Conservation (phyloP, 352 stramenopile species). For the Phytophthora hybrid region DNA sequence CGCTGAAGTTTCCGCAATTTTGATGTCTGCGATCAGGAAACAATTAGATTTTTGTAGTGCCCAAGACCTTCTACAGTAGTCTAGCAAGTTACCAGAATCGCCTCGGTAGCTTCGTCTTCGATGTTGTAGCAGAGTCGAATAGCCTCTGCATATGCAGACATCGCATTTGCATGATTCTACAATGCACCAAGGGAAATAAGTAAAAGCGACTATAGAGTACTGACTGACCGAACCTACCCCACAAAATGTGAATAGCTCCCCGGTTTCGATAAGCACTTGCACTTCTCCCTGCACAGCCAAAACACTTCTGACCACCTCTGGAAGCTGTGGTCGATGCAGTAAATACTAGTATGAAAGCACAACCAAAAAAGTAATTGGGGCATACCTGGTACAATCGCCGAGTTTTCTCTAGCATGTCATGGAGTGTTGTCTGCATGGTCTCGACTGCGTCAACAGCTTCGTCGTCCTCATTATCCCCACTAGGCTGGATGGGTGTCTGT, state of each 20-base stretch:
- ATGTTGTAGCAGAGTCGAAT: conserved; percentile 57
- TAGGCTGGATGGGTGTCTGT: background rate
- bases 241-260: conserved; percentile 43
- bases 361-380: background rate
- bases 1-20: conserved; percentile 52
- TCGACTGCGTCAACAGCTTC: conserved; percentile 8
- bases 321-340: conserved; percentile 17
- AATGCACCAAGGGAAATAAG: background rate
- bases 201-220: background rate
- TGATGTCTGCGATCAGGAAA: conserved; percentile 34
- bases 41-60: background rate
- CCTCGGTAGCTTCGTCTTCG: conserved; percentile 57
- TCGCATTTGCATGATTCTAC: conserved; percentile 45
- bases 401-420: conserved; percentile 39
- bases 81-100: conserved; percentile 40
- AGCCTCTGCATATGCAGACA: conserved; percentile 46
- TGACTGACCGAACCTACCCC: conserved; percentile 30
- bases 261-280: conserved; percentile 57
- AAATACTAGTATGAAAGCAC: background rate
- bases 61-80: background rate
- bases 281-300: conserved; percentile 49
- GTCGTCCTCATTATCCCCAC: conserved; percentile 7
- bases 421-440: conserved; percentile 23
- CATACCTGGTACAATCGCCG: conserved; percentile 50
- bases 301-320: conserved; percentile 41